These are phyloP conservation scores for Pestalotiopsis fici DNA, from an alignment of 2,329 filamentous ascomycete genomes.

Conservation along the genomic window DNA sequence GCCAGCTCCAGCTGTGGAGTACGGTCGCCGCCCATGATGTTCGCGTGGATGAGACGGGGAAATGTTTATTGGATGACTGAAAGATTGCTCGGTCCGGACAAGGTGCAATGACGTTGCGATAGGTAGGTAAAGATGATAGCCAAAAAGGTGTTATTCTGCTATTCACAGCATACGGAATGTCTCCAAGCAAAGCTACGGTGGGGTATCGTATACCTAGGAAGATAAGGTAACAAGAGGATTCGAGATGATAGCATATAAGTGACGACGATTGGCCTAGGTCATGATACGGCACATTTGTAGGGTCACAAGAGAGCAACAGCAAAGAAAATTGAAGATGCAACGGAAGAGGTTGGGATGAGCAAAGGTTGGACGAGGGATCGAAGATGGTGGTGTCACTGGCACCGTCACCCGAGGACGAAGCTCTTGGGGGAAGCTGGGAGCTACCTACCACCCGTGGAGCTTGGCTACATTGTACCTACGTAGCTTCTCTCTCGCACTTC, in stretches of 20 bases:
- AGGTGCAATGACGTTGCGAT: neutral
- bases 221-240: neutral
- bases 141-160: neutral
- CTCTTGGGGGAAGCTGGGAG: neutral
- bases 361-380: neutral
- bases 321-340: neutral
- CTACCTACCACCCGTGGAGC: no score
- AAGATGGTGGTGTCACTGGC: neutral
- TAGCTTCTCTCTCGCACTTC: no score
- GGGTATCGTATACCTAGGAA: neutral
- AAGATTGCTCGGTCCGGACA: neutral
- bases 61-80: neutral
- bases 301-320: neutral
- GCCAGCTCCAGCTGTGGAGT: slow-evolving; percentile 41
- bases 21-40: slow-evolving; percentile 53
- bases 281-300: neutral
- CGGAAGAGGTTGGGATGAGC: neutral
- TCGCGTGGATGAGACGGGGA: slow-evolving; percentile 28
- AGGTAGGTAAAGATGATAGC: neutral
- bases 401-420: slow-evolving; percentile 3
- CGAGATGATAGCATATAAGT: neutral
- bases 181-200: neutral
- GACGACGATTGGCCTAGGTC: neutral
- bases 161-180: neutral
- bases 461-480: no score